These are phyloP conservation scores for Orobanche coerulescens DNA, from an alignment of 257 asterid genomes.

Conservation along the genomic window DNA sequence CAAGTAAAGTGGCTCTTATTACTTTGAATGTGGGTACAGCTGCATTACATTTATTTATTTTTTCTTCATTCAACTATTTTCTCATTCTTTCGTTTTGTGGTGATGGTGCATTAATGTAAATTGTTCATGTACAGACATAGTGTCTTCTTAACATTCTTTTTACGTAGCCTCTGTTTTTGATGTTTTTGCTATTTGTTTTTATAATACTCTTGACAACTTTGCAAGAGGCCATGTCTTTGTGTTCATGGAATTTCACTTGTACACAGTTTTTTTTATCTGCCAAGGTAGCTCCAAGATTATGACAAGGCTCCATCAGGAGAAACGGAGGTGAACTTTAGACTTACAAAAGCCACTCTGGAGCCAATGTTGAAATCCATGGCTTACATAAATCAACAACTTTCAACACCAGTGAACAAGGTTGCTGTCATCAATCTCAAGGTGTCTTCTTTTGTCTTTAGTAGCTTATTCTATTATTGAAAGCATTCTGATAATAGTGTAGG, in stretches of 20 bases:
- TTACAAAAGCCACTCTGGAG: slow-evolving; percentile 59
- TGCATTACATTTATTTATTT: slow-evolving; percentile 1
- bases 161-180: not conserved
- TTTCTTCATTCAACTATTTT: slow-evolving; percentile 1
- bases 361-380: slow-evolving; percentile 80
- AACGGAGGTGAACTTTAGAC: slow-evolving; percentile 63
- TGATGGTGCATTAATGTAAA: slow-evolving; percentile 10
- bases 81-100: slow-evolving; percentile 8
- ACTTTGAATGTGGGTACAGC: slow-evolving; percentile 52
- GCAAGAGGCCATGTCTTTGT: not conserved
- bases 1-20: slow-evolving; percentile 56
- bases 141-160: too few species aligned
- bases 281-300: slow-evolving; percentile 70
- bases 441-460: slow-evolving; percentile 16
- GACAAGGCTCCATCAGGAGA: slow-evolving; percentile 58
- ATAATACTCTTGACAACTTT: slow-evolving; percentile 10
- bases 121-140: not conserved
- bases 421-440: slow-evolving; percentile 78
- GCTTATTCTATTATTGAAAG: not conserved
- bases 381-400: slow-evolving; percentile 62
- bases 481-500: not conserved
- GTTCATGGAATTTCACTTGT: slow-evolving; percentile 15
- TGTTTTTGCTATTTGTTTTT: not conserved
- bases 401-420: slow-evolving; percentile 59
- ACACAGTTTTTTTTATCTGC: slow-evolving; percentile 23